Evolutionary conservation across 345 rosid genomes (phyloP).

Genomic region (Mercurialis annua): DNA sequence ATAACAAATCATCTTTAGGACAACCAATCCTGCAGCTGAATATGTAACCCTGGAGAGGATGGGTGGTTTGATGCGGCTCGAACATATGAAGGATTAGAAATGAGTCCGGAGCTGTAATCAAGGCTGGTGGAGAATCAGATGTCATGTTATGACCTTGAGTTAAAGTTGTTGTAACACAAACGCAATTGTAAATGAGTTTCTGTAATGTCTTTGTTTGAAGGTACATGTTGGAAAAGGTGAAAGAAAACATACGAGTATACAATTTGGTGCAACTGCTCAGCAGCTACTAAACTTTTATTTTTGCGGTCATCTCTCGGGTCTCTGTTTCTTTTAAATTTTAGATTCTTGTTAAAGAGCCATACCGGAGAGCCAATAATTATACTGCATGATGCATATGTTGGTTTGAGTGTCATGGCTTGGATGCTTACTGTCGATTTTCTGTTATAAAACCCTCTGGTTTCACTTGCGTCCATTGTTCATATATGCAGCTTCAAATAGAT

Average conservation of each 20-base stretch:
- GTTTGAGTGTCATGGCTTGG: background rate
- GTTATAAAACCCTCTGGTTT: too few relatives aligned
- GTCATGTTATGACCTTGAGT: background rate
- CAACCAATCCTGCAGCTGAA: slow-evolving; percentile 71
- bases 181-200: too few relatives aligned
- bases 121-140: slow-evolving; percentile 33
- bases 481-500: too few relatives aligned
- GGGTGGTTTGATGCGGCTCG: slow-evolving; percentile 64
- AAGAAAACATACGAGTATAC: slow-evolving; percentile 52
- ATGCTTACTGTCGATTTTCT: too few relatives aligned
- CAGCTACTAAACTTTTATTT: slow-evolving; percentile 37
- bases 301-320: too few relatives aligned
- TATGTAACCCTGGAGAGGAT: slow-evolving; percentile 59
- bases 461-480: background rate
- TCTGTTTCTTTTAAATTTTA: background rate
- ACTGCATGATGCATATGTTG: background rate
- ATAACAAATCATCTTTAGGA: slow-evolving; percentile 59
- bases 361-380: background rate
- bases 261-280: slow-evolving; percentile 55
- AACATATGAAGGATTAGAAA: slow-evolving; percentile 66
- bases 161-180: background rate
- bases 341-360: background rate
- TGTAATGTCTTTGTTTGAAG: too few relatives aligned
- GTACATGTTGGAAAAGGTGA: slow-evolving; percentile 65
- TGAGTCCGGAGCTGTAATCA: slow-evolving; percentile 61